Base-by-base conservation (phyloP, 1,139 yeast species). In the Candida tropicalis region DNA sequence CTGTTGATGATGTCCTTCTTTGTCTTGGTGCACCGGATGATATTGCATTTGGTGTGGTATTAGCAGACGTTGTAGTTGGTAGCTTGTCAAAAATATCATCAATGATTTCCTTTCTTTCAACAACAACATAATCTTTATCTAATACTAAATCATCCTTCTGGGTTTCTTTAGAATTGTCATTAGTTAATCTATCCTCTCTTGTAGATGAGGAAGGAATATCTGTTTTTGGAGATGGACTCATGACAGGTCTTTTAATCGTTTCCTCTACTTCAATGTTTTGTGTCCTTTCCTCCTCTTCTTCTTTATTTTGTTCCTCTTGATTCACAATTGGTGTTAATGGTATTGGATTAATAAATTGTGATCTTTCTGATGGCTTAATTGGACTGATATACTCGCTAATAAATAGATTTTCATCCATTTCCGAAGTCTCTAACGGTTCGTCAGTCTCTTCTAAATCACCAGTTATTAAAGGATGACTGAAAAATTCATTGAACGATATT, bases 61-160 rank as follows among this genome's bases (percentile, higher is more conserved):
- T 29, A 27, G n/a, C 81, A 42, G 79, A 68, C 0, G 87, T 87
- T 2, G 85, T 83, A 50, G 77, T 76, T 2, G 87, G 93, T 43
- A 91, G 70, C 59, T 90, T 96, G 63, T 93, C 98, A 8, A 98
- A 98, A 44, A 93, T 72, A 1, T 96, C 95, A 66, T 93, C 93
- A 9, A 93, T 98, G 4, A 93, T 97, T 0, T 95, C 89, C 42
- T 95, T 77, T 62, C 90, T 91, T 61, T 93, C 98, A 20, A 93
- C 93, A 31, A 93, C 96, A 36, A 93, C 98, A 56, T 93, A 93
- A 56, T 90, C 97, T 51, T 81, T 82, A 53, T 87, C 95, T 44
- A 83, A 67, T 28, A 74, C 67, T 12, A 76, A 59, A 39, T 79
- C 84, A 20, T 77, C 73, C 10, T 18, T 31, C 3, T 31, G 35